Conservation (phyloP, 2,329 filamentous ascomycete genomes). For the Pyrenophora graminea region DNA sequence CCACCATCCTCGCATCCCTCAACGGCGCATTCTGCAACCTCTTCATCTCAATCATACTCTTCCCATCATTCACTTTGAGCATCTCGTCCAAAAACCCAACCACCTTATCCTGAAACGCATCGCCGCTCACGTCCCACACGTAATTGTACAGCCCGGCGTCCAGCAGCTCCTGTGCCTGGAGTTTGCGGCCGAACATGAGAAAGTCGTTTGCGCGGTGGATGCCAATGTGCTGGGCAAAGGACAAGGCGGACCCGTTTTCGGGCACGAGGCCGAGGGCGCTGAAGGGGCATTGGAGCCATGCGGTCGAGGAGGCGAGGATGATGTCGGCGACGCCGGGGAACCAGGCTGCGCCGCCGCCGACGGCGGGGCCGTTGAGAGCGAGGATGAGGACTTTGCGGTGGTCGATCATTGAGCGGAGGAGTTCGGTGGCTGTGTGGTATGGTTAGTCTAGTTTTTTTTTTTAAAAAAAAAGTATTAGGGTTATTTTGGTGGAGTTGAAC, state of each 20-base stretch:
- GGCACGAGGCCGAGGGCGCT: slow-evolving; percentile 55
- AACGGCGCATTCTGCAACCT: slow-evolving; percentile 54
- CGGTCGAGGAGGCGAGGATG: slow-evolving; percentile 50
- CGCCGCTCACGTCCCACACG: slow-evolving; percentile 48
- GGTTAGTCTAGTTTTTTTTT: no score
- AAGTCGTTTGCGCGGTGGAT: slow-evolving; percentile 58
- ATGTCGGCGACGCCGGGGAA: slow-evolving; percentile 56
- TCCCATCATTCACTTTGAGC: slow-evolving; percentile 54
- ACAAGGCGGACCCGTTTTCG: slow-evolving; percentile 54
- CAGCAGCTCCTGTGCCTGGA: slow-evolving; percentile 51
- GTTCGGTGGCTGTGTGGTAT: slow-evolving; percentile 27
- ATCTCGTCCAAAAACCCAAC: slow-evolving; percentile 50
- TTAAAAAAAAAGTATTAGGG: no score
- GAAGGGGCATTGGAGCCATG: slow-evolving; percentile 57
- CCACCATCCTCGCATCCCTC: slow-evolving; percentile 51
- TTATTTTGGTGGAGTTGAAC: background rate
- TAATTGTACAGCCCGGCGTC: slow-evolving; percentile 54
- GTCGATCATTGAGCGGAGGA: slow-evolving; percentile 55
- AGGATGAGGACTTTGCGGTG: slow-evolving; percentile 57
- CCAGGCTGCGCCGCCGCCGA: slow-evolving; percentile 58
- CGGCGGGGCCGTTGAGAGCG: slow-evolving; percentile 56
- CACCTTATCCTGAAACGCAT: slow-evolving; percentile 51
- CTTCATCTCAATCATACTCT: slow-evolving; percentile 59
- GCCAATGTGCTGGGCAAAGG: slow-evolving; percentile 54
- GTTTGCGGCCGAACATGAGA: slow-evolving; percentile 56